Evolutionary conservation across 1,284 basidiomycete genomes (phyloP).

Genomic region (Grifola frondosa): DNA sequence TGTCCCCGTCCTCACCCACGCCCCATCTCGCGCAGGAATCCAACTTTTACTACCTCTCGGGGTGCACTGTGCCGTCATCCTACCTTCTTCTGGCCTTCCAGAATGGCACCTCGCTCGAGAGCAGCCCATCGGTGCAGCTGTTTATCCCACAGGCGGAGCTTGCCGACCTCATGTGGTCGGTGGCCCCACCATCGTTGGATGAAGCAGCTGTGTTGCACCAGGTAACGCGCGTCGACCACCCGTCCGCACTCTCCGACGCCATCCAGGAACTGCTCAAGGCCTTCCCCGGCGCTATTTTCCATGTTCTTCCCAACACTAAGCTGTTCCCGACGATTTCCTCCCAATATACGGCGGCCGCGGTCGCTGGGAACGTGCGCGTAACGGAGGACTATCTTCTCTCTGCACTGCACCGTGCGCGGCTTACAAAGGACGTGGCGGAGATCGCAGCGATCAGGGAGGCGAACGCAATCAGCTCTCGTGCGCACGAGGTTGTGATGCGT

Average conservation of each 20-base stretch:
- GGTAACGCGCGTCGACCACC: constrained; percentile 55
- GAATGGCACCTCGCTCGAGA: constrained; percentile 45
- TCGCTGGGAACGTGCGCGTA: constrained; percentile 37
- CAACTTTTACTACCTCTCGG: constrained; percentile 87
- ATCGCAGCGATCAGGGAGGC: constrained; percentile 74
- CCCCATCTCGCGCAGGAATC: constrained; percentile 52
- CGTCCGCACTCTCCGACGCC: constrained; percentile 47
- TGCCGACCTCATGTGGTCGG: constrained; percentile 81
- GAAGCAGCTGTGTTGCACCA: constrained; percentile 57
- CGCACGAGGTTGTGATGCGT: constrained; percentile 90
- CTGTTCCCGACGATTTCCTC: constrained; percentile 54
- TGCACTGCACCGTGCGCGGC: constrained; percentile 74
- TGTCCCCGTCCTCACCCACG: background rate
- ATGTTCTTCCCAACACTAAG: constrained; percentile 60
- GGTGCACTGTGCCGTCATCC: constrained; percentile 71
- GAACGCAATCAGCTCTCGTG: constrained; percentile 81
- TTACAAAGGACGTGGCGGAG: constrained; percentile 77
- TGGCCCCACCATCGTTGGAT: constrained; percentile 73
- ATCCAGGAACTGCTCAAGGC: constrained; percentile 55
- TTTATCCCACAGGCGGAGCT: constrained; percentile 75
- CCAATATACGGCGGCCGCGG: constrained; percentile 41
- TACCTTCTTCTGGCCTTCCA: constrained; percentile 66
- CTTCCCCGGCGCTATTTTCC: constrained; percentile 57
- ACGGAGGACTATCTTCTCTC: constrained; percentile 63
- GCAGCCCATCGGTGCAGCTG: constrained; percentile 53